Base-by-base conservation (phyloP, 2,329 filamentous ascomycete species). In the Monosporascus sp. region DNA sequence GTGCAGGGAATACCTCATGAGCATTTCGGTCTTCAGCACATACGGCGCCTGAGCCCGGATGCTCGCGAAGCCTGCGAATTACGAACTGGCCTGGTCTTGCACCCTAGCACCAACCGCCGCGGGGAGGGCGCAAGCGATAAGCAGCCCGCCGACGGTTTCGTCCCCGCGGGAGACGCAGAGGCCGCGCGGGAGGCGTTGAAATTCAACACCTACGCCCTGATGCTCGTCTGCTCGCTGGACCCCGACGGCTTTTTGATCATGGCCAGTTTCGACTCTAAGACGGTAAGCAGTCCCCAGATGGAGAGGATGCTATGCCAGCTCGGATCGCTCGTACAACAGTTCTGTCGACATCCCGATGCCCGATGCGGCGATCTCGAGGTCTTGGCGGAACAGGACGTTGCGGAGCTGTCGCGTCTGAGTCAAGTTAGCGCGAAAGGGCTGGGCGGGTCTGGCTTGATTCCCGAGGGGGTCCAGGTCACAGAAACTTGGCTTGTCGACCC, bases 211-310 rank as follows among this genome's bases (percentile, higher is more conserved):
- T 86, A 86, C 62, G 78, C 82, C 1, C 76, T 88, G 35, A 86
- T 87, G 73, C 69, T 87, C 20, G 83, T 86, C 43, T 87, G 83
- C 65, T 83, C 79, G 4, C 69, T 86, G 6, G 77, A 81, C 37
- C 72, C 77, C 2, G 72, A 75, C 55, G 77, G 79, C 1, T 80
- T 87, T 62, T 67, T 79, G 17, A 72, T 84, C 52, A 84, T 83
- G 71, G 82, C 83, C 1, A 85, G 83, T 60, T 86, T 86, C 60
- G 83, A 88, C 61, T 82, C 82, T 22, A 77, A 78, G n/a, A 76
- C 78, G 1, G 77, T 87, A 18, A 71, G 72, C 18, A 72, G 70
- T 35, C 67, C 70, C 24, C 74, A 77, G 18, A 80, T 85, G 69
- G 70, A 83, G 60, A 72, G 74, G 35, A 78, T 79, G 3, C 69